These are phyloP conservation scores for Sanghuangporus baumii DNA, from an alignment of 1,284 basidiomycete genomes.

Conservation along the genomic window DNA sequence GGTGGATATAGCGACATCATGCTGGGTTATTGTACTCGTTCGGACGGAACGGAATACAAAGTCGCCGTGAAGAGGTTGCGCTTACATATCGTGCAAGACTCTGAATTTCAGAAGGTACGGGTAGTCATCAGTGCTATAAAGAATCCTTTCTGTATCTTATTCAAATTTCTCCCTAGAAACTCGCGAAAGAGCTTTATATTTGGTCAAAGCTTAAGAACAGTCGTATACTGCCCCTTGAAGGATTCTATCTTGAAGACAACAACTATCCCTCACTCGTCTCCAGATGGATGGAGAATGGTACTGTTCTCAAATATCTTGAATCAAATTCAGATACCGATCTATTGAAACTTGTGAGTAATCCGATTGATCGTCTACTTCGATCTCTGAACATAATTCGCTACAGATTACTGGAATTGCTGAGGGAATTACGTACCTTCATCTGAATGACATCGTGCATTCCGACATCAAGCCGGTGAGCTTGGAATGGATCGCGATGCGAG, in stretches of 20 bases:
- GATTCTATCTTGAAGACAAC: not conserved
- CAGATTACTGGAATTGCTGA: constrained; percentile 3
- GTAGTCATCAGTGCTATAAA: not conserved
- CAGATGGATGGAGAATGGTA: not conserved
- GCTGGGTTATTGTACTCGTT: no score
- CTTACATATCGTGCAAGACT: not conserved
- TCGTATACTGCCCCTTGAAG: not conserved
- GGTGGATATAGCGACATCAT: no score
- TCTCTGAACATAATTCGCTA: not conserved
- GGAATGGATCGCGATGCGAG: not conserved
- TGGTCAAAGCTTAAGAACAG: constrained; percentile 1
- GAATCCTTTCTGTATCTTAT: not conserved
- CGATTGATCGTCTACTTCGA: not conserved
- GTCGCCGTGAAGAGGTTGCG: not conserved
- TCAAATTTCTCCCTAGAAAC: not conserved
- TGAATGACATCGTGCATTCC: constrained; percentile 1
- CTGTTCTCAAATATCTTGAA: not conserved
- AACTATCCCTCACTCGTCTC: not conserved
- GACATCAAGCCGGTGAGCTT: constrained; percentile 7
- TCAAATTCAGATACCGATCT: not conserved
- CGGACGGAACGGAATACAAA: no score
- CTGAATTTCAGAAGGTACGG: not conserved
- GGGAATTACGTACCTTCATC: constrained; percentile 1
- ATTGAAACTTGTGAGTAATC: not conserved
- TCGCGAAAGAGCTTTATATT: not conserved